Evolutionary conservation across 768 basidiomycete species (phyloP), one percentile per base, ranked within the genome.

Genomic region (Amanita subjunquillea): DNA sequence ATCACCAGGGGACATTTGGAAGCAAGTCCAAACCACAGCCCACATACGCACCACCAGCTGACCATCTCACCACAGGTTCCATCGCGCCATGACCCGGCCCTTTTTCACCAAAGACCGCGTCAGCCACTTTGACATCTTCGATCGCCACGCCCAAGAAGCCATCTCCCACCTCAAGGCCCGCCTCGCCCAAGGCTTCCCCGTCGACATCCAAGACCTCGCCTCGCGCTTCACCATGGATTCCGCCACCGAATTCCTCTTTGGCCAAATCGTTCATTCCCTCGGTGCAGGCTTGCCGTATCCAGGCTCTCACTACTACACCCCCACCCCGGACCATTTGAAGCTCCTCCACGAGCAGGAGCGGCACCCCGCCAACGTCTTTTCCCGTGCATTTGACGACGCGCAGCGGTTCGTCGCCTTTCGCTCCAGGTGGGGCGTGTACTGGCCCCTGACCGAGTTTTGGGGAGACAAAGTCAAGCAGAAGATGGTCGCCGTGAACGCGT

Each of bases 61-160:
- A 6, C 6, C 29, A 29, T 27, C 8, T 20, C 22, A 4, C 29
- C 43, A 63, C 27, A 79, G 83, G 59, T 76, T 83, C 58, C 83
- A 86, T 61, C 78, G 84, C 8, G 59, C 72, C 3, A 82, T 87
- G 69, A 80, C 82, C 0, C 77, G 85, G 0, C 85, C 85, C 0
- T 86, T 87, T 69, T 87, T 88, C 67, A 75, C 63, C 50, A 73
- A 71, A 41, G 83, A 85, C 32, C 68, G 75, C 30, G 76, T 83
- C 50, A 76, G 72, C 43, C 76, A 83, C 60, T 85, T 83, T 50
- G 77, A 83, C 23, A 78, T 76, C 29, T 84, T 83, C 57, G 77
- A 76, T 48, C 67, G 73, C 10, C 79, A 81, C 43, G 71, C 76
- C 4, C 70, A 73, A 40, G 64, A 73, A n/a, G 71, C 75, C 4